Evolutionary conservation across 805 yeast genomes (phyloP), one percentile per base, ranked within the genome.

Genomic region (Sugiyamaella floridensis): DNA sequence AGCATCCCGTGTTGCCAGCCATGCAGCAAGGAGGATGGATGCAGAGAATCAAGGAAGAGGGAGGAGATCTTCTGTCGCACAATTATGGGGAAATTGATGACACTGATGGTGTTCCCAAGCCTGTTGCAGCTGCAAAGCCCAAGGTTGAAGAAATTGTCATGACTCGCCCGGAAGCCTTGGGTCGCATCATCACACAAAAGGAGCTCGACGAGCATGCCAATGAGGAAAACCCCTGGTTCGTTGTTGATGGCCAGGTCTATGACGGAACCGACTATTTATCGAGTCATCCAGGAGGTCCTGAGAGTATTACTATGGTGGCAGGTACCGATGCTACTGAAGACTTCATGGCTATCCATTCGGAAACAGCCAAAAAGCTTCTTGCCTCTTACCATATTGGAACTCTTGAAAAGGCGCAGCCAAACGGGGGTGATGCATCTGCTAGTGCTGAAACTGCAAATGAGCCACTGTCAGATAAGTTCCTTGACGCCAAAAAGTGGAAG

Each of bases 311-410:
- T 1, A 47, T 47, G 50, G 45, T 47, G 19, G 50, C 50, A 15
- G 50, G 50, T 20, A 47, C 50, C 19, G 50, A 47, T 18, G 50
- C 50, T 19, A 47, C 50, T n/a, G 50, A 47, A n/a, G 50, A 47
- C n/a, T 47, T 47, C 45, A 47, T 47, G 50, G 50, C 50, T 16
- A 47, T 47, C 22, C 50, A 47, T 15, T 47, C 50, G 19, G 50
- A 47, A 15, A 47, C 50, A n/a, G 50, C 50, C 5, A 47, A 47
- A n/a, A 12, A 28, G 22, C 32, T 47, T 16, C 18, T 47, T n/a
- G 50, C 50, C 19, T n/a, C 32, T 4, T 47, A 28, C 34, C 50
- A 47, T 40, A 37, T 47, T 40, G 50, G 50, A n/a, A 37, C 44
- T n/a, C 40, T 47, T 9, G 50, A 47, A n/a, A 16, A 9, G 11